Evolutionary conservation across 495 filamentous ascomycete genomes (phyloP), one percentile per base, ranked within the genome.

Genomic region (Xanthoparmelia taractica): DNA sequence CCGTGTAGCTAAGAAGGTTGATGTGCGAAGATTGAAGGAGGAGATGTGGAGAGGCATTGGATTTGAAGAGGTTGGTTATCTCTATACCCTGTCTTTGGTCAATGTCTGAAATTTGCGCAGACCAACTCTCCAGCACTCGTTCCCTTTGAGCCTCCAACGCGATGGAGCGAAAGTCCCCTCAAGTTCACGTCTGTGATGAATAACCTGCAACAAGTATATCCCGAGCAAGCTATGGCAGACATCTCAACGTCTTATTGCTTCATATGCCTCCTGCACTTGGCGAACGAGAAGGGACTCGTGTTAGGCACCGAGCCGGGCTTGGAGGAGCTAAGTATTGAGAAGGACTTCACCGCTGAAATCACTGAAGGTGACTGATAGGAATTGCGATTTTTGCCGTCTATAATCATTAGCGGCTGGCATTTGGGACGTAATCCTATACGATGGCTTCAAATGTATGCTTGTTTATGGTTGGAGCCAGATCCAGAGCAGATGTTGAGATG

Each of bases 231-330:
- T 34, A 88, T 99, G 81, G 85, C 85, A 43, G 95, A 99, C 75
- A 99, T 99, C 71, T 96, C 91, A 43, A 99, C 95, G 1, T 91
- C 87, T 57, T 99, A 87, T 72, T 96, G 95, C 70, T 99, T 99
- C 76, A 99, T 99, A 70, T 97, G 91, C 69, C 73, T 97, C 59
- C 79, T 99, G 58, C 95, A 99, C 76, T 68, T 99, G 68, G 95
- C 95, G 57, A 99, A 99, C 75, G 95, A 99, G 74, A 95, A 96
- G 76, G 95, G 95, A 8, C 80, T 99, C 17, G 65, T 45, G 1
- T 62, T 71, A 36, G 43, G 57, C 36, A 71, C 69, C 36, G 64
- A 71, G 60, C 62, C 67, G 27, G 69, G 69, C 11, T 55, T 71
- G 20, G 67, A 67, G 43, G 69, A 71, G 31, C 56, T 71, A 33